Conservation (phyloP, 208 protist genomes). For the Wallacemonas sp. region DNA sequence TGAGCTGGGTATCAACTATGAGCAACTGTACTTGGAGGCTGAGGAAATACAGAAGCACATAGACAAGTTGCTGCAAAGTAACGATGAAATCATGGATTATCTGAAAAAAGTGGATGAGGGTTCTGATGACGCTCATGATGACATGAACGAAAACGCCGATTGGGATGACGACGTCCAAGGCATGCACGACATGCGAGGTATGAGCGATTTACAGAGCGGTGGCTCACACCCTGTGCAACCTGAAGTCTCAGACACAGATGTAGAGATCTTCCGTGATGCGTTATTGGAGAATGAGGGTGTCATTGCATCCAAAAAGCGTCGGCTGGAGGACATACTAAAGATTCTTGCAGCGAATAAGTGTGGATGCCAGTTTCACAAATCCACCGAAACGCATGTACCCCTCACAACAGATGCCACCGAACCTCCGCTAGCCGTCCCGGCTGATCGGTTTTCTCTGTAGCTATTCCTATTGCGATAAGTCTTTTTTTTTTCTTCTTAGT, state of each 20-base stretch:
- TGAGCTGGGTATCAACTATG: constrained; percentile 31
- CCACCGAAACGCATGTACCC: background rate
- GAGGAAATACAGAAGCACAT: constrained; percentile 48
- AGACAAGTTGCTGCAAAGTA: constrained; percentile 59
- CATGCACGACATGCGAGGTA: constrained; percentile 1
- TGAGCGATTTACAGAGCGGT: background rate
- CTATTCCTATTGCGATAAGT: background rate
- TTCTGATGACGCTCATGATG: background rate
- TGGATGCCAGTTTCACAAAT: constrained; percentile 20
- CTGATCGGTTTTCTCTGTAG: constrained; percentile 8
- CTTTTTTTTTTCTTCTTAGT: constrained; percentile 1
- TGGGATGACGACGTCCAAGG: constrained; percentile 12
- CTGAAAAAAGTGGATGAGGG: constrained; percentile 6
- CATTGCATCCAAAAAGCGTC: constrained; percentile 26
- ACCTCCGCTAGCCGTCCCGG: background rate
- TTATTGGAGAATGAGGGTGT: constrained; percentile 39
- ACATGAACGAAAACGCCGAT: background rate
- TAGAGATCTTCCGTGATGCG: constrained; percentile 34
- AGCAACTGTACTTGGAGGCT: constrained; percentile 60
- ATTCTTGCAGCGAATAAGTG: constrained; percentile 27
- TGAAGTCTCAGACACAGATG: constrained; percentile 8
- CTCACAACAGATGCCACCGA: background rate
- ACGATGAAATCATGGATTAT: constrained; percentile 53
- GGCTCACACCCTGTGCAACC: background rate
- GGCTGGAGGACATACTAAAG: constrained; percentile 21